Evolutionary conservation across 1,284 basidiomycete species (phyloP).

Genomic region (Spongispora temasekensis): DNA sequence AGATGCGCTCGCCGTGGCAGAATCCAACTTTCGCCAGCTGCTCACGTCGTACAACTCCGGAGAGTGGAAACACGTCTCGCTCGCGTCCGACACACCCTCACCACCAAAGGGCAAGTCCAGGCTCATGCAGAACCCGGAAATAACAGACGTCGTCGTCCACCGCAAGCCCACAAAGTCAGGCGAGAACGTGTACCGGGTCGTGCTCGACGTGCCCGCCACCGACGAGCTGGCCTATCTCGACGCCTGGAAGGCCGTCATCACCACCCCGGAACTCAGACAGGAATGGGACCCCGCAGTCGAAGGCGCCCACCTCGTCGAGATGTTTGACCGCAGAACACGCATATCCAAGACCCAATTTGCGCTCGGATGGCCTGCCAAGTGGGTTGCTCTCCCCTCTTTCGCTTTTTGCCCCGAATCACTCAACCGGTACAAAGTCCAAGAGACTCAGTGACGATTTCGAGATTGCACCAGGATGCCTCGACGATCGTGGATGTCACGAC

Average conservation of each 20-base stretch:
- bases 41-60: conserved; percentile 60
- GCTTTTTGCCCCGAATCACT: conserved; percentile 4
- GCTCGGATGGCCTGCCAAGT: conserved; percentile 97
- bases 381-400: conserved; percentile 36
- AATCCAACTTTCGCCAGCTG: conserved; percentile 68
- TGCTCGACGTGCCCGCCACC: conserved; percentile 73
- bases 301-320: conserved; percentile 78
- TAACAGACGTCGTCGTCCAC: conserved; percentile 68
- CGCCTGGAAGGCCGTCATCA: conserved; percentile 80
- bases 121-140: conserved; percentile 52
- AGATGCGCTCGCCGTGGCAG: conserved; percentile 66
- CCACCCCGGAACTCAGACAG: conserved; percentile 82
- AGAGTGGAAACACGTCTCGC: conserved; percentile 72
- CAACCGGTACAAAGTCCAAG: conserved; percentile 61
- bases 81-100: conserved; percentile 42
- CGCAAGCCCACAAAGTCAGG: conserved; percentile 63
- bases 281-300: conserved; percentile 96
- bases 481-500: conserved; percentile 93
- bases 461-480: conserved; percentile 76
- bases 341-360: conserved; percentile 90
- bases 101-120: conserved; percentile 63
- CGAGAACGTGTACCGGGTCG: conserved; percentile 80
- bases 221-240: conserved; percentile 70
- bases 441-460: conserved; percentile 91
- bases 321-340: conserved; percentile 84